Conservation (phyloP, 208 protist genomes). For the Strigomonas culicis region DNA sequence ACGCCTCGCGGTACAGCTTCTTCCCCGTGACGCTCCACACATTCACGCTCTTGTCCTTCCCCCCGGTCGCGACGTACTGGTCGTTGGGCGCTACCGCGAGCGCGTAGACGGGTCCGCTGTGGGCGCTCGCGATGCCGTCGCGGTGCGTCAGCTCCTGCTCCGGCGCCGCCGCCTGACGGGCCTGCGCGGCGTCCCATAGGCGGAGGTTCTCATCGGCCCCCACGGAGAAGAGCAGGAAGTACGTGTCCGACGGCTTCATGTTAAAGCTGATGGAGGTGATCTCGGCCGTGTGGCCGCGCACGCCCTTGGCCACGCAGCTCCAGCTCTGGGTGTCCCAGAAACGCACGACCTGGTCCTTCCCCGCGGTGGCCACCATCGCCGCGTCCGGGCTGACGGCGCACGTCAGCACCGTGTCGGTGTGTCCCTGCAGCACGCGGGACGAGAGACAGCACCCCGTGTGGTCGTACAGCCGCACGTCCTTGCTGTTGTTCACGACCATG, state of each 20-base stretch:
- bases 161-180: slow-evolving; percentile 29
- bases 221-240: slow-evolving; percentile 73
- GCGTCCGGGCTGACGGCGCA: slow-evolving; percentile 71
- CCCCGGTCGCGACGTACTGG: slow-evolving; percentile 85
- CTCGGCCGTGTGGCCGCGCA: slow-evolving; percentile 72
- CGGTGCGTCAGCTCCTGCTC: slow-evolving; percentile 41
- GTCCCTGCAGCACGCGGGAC: slow-evolving; percentile 55
- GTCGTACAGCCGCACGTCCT: slow-evolving; percentile 74
- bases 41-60: slow-evolving; percentile 86
- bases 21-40: slow-evolving; percentile 81
- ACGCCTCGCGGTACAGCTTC: slow-evolving; percentile 67
- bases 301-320: slow-evolving; percentile 56
- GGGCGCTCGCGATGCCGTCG: slow-evolving; percentile 69
- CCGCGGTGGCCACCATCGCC: slow-evolving; percentile 71
- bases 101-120: slow-evolving; percentile 75
- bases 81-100: slow-evolving; percentile 85
- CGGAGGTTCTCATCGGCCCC: slow-evolving; percentile 77
- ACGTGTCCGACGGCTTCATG: slow-evolving; percentile 51
- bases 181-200: slow-evolving; percentile 67
- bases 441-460: slow-evolving; percentile 61
- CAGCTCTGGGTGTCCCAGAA: slow-evolving; percentile 82
- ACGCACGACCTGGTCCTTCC: slow-evolving; percentile 78
- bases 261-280: slow-evolving; percentile 78
- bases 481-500: slow-evolving; percentile 84
- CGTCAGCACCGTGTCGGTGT: slow-evolving; percentile 81